phyloP scores from a whole-genome alignment of 1,284 basidiomycete genomes.

The Apiotrichum sp. region DNA sequence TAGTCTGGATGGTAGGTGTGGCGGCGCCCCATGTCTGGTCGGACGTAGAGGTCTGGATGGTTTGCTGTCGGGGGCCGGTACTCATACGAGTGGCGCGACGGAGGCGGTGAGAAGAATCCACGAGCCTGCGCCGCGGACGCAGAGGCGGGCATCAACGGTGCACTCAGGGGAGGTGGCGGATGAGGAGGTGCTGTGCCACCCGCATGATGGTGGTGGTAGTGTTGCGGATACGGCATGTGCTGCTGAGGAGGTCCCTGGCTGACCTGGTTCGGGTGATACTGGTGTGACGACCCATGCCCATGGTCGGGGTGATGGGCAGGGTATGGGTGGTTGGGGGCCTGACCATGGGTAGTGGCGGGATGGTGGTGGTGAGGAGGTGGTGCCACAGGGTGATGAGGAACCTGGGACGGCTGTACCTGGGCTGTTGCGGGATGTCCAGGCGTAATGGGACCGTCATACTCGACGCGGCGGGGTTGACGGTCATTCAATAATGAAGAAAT shows the following conservation, averaged over 20 bases:
- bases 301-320: not conserved
- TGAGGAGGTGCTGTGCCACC: not conserved
- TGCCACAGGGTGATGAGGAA: not conserved
- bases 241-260: not conserved
- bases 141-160: not conserved
- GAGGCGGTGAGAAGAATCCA: not conserved
- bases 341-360: not conserved
- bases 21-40: not conserved
- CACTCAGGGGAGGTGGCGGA: not conserved
- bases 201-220: constrained; percentile 12
- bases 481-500: constrained; percentile 12
- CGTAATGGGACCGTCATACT: not conserved
- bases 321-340: not conserved
- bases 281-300: not conserved
- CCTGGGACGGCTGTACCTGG: not conserved
- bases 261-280: constrained; percentile 1
- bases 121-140: not conserved
- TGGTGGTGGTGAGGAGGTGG: not conserved
- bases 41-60: constrained; percentile 1
- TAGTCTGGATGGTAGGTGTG: constrained; percentile 7
- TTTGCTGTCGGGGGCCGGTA: not conserved
- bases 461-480: not conserved
- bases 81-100: not conserved
- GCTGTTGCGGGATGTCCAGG: not conserved
- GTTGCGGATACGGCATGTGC: constrained; percentile 7